Base-by-base conservation (phyloP, 805 yeast species). In the Saccharomyces kudriavzevii region DNA sequence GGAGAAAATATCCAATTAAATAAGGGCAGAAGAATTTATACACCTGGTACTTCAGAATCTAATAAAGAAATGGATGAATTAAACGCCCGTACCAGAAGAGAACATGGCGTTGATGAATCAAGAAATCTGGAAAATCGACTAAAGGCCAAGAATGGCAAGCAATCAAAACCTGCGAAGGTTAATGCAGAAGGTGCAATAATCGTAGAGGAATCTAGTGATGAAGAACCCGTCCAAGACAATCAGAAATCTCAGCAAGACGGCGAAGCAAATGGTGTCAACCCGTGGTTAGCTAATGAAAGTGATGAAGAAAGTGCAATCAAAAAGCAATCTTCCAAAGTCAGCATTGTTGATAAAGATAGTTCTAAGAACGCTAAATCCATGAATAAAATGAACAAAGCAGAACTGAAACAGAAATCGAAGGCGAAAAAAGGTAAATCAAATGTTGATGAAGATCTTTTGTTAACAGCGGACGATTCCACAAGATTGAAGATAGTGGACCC, bases 11-110 rank as follows among this genome's bases (percentile, higher is more conserved):
- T 76, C 14, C 62, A 67, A 17, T 67, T 82, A 48, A 89, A 89
- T 65, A 77, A 78, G 56, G 98, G 98, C 45, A 82, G 96, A 73
- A 77, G 96, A 69, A 74, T 82, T 13, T 90, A 88, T 64, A 81
- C 91, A 3, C 94, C 96, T 4, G 72, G 71, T 45, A 67, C 70
- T 35, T 56, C 56, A 5, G 59, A 61, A 11, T 52, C 67, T 1
- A 63, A 58, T 22, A 59, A 61, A 29, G 72, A 69, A 24, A 64
- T 75, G 49, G 61, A 72, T n/a, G 69, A 70, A 22, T 53, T 70
- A 8, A 71, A 76, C 49, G 57, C 70, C 49, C 60, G 66, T 40
- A 69, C 76, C 5, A 46, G 70, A 31, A 70, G 75, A 40, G 87
- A 83, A 55, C 61, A 74, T 48, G 74, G 73, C 26, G 75, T 72